Evolutionary conservation across 768 basidiomycete species (phyloP), one percentile per base, ranked within the genome.

Genomic region (Suillus spraguei): DNA sequence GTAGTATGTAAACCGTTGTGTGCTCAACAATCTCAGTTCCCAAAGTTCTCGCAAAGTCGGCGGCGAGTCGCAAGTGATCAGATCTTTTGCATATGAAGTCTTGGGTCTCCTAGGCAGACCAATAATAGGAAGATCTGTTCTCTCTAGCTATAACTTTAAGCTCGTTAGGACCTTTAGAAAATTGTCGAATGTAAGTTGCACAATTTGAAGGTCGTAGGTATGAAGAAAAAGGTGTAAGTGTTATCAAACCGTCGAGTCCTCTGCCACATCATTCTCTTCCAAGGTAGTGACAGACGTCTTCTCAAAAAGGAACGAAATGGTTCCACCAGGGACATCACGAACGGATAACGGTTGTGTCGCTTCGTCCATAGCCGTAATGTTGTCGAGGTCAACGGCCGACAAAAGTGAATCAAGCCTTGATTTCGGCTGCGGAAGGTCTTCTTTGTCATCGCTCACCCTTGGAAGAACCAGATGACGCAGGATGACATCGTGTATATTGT

Each of bases 291-390:
- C 66, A 28, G 83, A 80, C 41, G 76, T 81, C 68, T 82, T 88
- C 71, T 92, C 89, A 67, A 95, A 94, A 14, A 94, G 68, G 70
- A 90, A 93, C 9, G 90, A 89, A 20, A 94, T 74, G 2, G 88
- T 87, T 0, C 92, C 92, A 3, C 88, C 89, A 8, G 85, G 80
- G 22, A 85, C 71, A 54, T 77, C 73, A 6, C 83, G 79, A 14
- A 88, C 77, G 32, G 83, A 78, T 5, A 76, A 71, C 5, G 76
- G 72, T 9, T 77, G 67, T 58, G 67, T 64, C 10, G 62, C 67
- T 41, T 75, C 76, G 39, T 77, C 79, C 65, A 79, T 71, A 14
- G 73, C 74, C 44, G 67, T 69, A 16, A 86, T 72, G 54, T 81
- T 82, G 39, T 84, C 79, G 24, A 85, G 68, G 67, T 87, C 82